Percentiles rank a stretch among this genome's conserved stretches.
phyloP scores from a whole-genome alignment of 78 protist genomes.

The Planoprotostelium fungivorum region DNA sequence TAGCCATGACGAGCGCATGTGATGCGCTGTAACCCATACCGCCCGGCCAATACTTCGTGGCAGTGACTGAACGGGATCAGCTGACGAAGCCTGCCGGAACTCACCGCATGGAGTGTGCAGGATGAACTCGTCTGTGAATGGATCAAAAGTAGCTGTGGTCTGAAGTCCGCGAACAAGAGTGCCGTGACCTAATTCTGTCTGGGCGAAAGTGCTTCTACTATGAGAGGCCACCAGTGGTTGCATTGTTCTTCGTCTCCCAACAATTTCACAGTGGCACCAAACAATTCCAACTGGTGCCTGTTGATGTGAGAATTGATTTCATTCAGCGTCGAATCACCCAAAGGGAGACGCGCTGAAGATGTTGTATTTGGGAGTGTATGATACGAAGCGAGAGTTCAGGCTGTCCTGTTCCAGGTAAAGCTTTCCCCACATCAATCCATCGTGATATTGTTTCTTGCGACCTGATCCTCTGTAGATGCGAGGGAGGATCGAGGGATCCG shows the following conservation, averaged over 20 bases:
- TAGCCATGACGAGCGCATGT: constrained; percentile 68
- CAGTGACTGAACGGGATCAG: constrained; percentile 45
- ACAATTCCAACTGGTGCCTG: too few species aligned
- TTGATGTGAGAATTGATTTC: too few species aligned
- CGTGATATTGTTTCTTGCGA: neutral
- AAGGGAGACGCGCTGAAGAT: too few species aligned
- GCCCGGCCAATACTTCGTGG: constrained; percentile 87
- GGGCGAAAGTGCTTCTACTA: neutral
- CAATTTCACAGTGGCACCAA: neutral
- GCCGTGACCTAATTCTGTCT: constrained; percentile 61
- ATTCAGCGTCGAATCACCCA: too few species aligned
- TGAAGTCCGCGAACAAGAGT: constrained; percentile 53
- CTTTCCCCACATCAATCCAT: too few species aligned
- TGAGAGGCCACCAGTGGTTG: neutral
- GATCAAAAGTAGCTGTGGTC: constrained; percentile 82
- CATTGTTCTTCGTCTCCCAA: neutral
- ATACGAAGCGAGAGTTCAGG: neutral
- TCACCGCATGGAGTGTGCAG: too few species aligned
- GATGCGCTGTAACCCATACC: constrained; percentile 62
- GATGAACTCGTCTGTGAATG: constrained; percentile 58
- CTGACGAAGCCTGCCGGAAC: constrained; percentile 8
- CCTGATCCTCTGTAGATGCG: neutral
- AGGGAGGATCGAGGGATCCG: neutral
- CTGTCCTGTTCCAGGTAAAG: neutral
- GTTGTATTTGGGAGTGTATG: neutral